Conservation (phyloP, 495 filamentous ascomycete genomes). For the Penicillium nucicola region DNA sequence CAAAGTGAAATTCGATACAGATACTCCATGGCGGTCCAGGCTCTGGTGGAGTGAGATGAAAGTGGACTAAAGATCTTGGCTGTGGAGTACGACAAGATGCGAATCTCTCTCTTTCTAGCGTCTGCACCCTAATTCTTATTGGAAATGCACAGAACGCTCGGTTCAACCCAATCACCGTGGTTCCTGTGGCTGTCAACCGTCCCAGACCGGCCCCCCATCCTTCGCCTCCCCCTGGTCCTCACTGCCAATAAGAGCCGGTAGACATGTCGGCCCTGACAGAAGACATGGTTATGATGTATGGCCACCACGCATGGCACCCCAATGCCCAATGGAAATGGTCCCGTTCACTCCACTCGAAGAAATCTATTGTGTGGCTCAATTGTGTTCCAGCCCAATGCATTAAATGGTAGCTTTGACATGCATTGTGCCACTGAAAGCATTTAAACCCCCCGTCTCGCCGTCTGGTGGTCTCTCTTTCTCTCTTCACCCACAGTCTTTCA, state of each 20-base stretch:
- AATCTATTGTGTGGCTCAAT: neutral
- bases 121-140: neutral
- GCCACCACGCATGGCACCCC: neutral
- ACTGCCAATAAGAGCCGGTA: neutral
- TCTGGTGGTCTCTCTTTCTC: neutral
- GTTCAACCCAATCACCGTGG: conserved; percentile 9
- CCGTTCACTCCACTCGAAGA: conserved; percentile 3
- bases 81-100: conserved; percentile 1
- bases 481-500: conserved; percentile 7
- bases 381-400: conserved; percentile 2
- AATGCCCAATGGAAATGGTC: neutral
- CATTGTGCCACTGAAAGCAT: conserved; percentile 6
- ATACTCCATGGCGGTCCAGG: conserved; percentile 1
- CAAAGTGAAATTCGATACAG: neutral
- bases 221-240: conserved; percentile 11
- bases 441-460: conserved; percentile 8
- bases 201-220: conserved; percentile 2
- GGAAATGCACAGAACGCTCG: conserved; percentile 1
- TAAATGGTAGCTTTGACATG: conserved; percentile 16
- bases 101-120: neutral
- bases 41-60: conserved; percentile 2
- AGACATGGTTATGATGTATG: conserved; percentile 1
- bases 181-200: conserved; percentile 5
- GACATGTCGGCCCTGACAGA: neutral
- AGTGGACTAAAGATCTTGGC: conserved; percentile 2